Evolutionary conservation across 306 rosid genomes (phyloP), one percentile per base, ranked within the genome.

Genomic region (Vigna reflexopilosa): DNA sequence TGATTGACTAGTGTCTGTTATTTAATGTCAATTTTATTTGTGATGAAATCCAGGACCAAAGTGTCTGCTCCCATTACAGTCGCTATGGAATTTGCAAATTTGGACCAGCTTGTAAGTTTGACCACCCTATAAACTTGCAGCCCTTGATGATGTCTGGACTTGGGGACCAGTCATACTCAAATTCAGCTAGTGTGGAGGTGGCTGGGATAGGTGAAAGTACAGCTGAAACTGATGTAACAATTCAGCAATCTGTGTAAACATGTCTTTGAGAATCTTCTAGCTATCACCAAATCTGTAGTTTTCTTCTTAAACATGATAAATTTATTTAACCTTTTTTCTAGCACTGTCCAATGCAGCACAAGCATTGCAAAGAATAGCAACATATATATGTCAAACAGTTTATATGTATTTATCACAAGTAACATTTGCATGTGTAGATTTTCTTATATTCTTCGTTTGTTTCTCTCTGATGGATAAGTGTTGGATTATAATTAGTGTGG

Each of bases 51-150:
- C 91, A 96, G 98, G 99, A 88, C 72, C 89, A 91, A 88, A 86
- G 78, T 51, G 65, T 84, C 63, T 96, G 99, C 91, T 15, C 91
- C 0, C 83, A 91, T 77, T 96, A 88, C 83, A 88, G 94, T 76
- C 93, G 90, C 57, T 91, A 88, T 56, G 99, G 99, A 83, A 93
- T 96, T 74, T 96, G 98, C 90, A 96, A 93, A 83, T 96, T 77
- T 9, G 98, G 99, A 75, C 97, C 98, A 26, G 88, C 94, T 24
- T 96, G 98, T 89, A 93, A 82, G 90, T 96, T 69, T 72, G 93
- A 93, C 76, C 99, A 95, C 65, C 90, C 97, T 0, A 64, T 75
- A 62, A 47, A 49, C 73, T 71, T 82, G 47, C 22, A 67, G 69
- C 80, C 93, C 49, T 59, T 85, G 51, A 61, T 82, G 62, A 73